Evolutionary conservation across 768 basidiomycete species (phyloP).

Genomic region (Heimioporus sp.): DNA sequence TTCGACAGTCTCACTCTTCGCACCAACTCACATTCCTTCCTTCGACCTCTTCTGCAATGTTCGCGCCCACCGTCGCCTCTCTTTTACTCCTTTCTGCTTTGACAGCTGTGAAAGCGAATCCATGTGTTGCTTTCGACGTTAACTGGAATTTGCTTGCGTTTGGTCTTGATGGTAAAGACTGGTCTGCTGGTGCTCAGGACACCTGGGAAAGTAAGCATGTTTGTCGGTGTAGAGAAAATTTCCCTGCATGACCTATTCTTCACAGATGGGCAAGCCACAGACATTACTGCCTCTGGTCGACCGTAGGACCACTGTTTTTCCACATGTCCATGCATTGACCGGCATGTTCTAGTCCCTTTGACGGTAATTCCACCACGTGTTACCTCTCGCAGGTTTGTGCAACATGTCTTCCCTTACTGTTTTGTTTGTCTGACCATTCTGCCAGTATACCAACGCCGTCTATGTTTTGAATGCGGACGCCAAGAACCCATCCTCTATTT

Average conservation of each 20-base stretch:
- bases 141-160: constrained; percentile 86
- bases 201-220: constrained; percentile 60
- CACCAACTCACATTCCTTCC: neutral
- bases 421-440: constrained; percentile 3
- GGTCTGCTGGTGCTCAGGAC: constrained; percentile 69
- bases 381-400: constrained; percentile 63
- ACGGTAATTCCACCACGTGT: constrained; percentile 62
- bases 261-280: constrained; percentile 42
- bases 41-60: constrained; percentile 27
- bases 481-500: constrained; percentile 62
- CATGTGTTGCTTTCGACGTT: constrained; percentile 79
- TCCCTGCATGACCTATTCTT: constrained; percentile 2
- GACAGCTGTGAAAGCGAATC: constrained; percentile 35
- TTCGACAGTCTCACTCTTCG: no score
- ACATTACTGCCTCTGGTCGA: constrained; percentile 71
- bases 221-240: neutral
- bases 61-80: constrained; percentile 47
- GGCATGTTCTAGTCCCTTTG: constrained; percentile 51
- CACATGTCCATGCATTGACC: neutral
- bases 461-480: constrained; percentile 82
- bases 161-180: constrained; percentile 82
- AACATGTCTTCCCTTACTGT: neutral
- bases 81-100: constrained; percentile 46
- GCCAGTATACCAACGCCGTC: constrained; percentile 78
- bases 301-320: constrained; percentile 53